Evolutionary conservation across 768 basidiomycete species (phyloP).

Genomic region (Lactarius psammicola): DNA sequence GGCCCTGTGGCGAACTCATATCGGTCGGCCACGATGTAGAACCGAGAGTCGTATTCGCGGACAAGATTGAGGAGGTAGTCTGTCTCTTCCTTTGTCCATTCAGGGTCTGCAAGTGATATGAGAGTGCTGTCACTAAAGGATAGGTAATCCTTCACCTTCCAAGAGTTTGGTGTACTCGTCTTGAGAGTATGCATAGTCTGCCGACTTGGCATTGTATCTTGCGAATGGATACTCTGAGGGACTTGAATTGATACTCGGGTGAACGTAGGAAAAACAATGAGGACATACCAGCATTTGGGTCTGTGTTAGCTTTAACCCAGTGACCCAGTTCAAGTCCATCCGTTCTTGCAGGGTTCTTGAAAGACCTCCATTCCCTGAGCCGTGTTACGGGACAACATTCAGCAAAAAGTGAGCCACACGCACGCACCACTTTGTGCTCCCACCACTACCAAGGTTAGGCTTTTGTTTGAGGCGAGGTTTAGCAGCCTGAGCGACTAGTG

Average conservation of each 20-base stretch:
- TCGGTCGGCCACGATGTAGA: conserved; percentile 87
- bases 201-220: conserved; percentile 73
- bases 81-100: conserved; percentile 93
- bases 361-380: conserved; percentile 71
- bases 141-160: conserved; percentile 50
- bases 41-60: conserved; percentile 80
- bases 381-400: neutral
- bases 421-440: conserved; percentile 77
- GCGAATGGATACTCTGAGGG: conserved; percentile 72
- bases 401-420: conserved; percentile 6
- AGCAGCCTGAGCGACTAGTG: conserved; percentile 72
- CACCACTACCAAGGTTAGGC: conserved; percentile 64
- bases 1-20: conserved; percentile 69
- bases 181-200: conserved; percentile 69
- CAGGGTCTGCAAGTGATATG: conserved; percentile 49
- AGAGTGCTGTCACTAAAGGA: neutral
- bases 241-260: neutral
- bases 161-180: conserved; percentile 85
- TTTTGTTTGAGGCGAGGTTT: conserved; percentile 87
- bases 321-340: conserved; percentile 73
- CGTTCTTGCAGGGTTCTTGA: conserved; percentile 68
- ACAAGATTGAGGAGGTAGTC: conserved; percentile 85
- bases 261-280: neutral
- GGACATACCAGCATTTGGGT: conserved; percentile 53
- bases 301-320: conserved; percentile 71